These are phyloP conservation scores for Monilinia polystroma DNA, from an alignment of 2,329 filamentous ascomycete genomes.

Conservation along the genomic window DNA sequence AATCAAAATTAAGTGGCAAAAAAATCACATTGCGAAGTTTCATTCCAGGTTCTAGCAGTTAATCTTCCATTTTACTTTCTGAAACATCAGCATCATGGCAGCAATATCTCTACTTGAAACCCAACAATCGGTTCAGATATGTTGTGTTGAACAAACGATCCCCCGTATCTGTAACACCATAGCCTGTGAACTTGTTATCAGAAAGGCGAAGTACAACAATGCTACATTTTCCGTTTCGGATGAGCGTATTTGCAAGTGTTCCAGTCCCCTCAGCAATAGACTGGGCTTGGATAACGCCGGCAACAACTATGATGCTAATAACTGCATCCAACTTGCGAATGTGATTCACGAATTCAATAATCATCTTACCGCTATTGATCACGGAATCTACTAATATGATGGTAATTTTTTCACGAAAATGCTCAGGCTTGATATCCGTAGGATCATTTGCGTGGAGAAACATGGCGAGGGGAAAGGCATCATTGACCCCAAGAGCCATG, in stretches of 20 bases:
- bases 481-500: slow-evolving; percentile 58
- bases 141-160: slow-evolving; percentile 59
- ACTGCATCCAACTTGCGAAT: slow-evolving; percentile 44
- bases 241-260: slow-evolving; percentile 22
- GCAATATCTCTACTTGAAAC: not conserved
- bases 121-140: slow-evolving; percentile 30
- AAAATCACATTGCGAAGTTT: not conserved
- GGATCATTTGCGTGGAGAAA: slow-evolving; percentile 49
- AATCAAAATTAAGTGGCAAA: not conserved
- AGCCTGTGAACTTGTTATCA: slow-evolving; percentile 55
- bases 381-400: slow-evolving; percentile 60
- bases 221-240: slow-evolving; percentile 35
- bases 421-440: slow-evolving; percentile 45
- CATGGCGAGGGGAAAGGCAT: slow-evolving; percentile 51
- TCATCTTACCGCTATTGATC: slow-evolving; percentile 55
- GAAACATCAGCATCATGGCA: not conserved
- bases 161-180: slow-evolving; percentile 55
- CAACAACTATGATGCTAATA: slow-evolving; percentile 53
- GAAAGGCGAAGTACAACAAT: slow-evolving; percentile 54
- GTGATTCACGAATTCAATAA: slow-evolving; percentile 49
- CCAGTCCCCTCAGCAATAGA: slow-evolving; percentile 25
- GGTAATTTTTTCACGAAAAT: slow-evolving; percentile 44
- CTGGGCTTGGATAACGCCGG: slow-evolving; percentile 53
- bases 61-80: not conserved
- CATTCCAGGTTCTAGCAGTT: not conserved